phyloP scores from a whole-genome alignment of 129 eudicot genomes.

The Ambrosia artemisiifolia region DNA sequence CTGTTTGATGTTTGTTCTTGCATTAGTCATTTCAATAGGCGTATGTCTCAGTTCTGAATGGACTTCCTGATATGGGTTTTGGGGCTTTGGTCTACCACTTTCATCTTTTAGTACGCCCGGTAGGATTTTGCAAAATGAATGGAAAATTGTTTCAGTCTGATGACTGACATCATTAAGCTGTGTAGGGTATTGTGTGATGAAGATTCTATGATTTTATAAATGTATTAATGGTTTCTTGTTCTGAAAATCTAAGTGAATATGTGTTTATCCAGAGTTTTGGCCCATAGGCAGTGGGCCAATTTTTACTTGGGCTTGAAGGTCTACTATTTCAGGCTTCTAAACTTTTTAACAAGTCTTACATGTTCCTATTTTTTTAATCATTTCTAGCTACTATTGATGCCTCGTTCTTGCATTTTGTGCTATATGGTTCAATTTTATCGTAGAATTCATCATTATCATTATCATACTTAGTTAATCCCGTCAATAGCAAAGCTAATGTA shows the following conservation, averaged over 20 bases:
- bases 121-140: background rate
- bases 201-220: background rate
- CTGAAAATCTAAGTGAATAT: background rate
- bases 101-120: background rate
- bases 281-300: background rate
- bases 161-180: background rate
- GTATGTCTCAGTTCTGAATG: background rate
- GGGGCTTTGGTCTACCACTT: background rate
- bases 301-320: slow-evolving; percentile 15
- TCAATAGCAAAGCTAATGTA: no score
- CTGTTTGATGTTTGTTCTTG: slow-evolving; percentile 5
- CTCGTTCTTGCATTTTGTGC: background rate
- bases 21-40: background rate
- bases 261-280: background rate
- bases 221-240: background rate
- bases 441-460: no score
- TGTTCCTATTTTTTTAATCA: background rate
- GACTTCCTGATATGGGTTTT: slow-evolving; percentile 16
- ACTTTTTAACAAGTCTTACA: slow-evolving; percentile 10
- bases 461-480: no score
- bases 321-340: background rate
- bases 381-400: background rate
- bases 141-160: background rate
- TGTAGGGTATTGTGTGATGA: background rate
- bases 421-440: background rate